These are phyloP conservation scores for Irpex sp. DNA, from an alignment of 1,284 basidiomycete species.

Conservation along the genomic window DNA sequence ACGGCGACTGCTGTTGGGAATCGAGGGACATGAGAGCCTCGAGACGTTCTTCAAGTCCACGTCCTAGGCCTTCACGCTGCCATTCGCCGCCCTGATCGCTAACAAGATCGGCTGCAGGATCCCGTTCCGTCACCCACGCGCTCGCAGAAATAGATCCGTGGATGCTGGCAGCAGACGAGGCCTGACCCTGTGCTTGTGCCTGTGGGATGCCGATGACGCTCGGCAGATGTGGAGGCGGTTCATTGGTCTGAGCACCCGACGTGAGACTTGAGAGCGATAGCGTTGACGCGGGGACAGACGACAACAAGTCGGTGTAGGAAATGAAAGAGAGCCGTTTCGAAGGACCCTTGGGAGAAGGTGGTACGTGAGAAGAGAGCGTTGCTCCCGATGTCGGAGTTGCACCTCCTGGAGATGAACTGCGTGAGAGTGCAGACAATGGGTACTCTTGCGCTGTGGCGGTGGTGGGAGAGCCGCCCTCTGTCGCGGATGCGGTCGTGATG, in stretches of 20 bases:
- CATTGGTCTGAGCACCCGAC: constrained; percentile 41
- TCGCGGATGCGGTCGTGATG: constrained; percentile 44
- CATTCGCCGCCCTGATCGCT: constrained; percentile 75
- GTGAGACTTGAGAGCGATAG: constrained; percentile 73
- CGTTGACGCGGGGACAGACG: constrained; percentile 69
- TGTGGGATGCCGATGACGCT: constrained; percentile 45
- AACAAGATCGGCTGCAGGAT: constrained; percentile 22
- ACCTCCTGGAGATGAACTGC: constrained; percentile 12
- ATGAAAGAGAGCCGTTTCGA: constrained; percentile 79
- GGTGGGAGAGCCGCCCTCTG: constrained; percentile 35
- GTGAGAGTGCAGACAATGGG: constrained; percentile 25
- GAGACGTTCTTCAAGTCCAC: constrained; percentile 75
- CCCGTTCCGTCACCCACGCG: constrained; percentile 19
- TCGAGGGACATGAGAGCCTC: constrained; percentile 43
- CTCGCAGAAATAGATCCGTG: constrained; percentile 16
- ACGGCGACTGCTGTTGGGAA: not conserved
- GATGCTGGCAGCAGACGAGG: constrained; percentile 26
- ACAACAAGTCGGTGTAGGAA: constrained; percentile 79
- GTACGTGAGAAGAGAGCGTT: constrained; percentile 22
- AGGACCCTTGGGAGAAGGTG: constrained; percentile 50
- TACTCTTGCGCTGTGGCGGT: constrained; percentile 38
- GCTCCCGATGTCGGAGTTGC: constrained; percentile 20
- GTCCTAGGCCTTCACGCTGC: constrained; percentile 78
- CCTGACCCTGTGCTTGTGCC: constrained; percentile 21
- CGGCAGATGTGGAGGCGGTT: constrained; percentile 67